Evolutionary conservation across 164 flowering plant species (phyloP).

Genomic region (Macadamia integrifolia): DNA sequence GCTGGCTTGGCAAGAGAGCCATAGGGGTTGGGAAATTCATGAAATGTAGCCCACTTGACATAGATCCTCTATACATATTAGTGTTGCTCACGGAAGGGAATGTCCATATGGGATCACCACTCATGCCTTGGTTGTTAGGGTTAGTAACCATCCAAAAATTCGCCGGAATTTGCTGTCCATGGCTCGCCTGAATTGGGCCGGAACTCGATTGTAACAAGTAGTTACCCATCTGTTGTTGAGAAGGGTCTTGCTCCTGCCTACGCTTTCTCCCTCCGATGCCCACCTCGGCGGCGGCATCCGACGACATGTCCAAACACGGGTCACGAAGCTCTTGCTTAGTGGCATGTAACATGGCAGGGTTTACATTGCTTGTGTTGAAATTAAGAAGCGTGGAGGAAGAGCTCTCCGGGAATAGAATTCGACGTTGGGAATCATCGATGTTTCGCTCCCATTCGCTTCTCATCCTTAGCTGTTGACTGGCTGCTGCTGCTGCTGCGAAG

Average conservation of each 20-base stretch:
- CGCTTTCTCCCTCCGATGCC: conserved; percentile 33
- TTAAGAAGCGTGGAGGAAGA: conserved; percentile 19
- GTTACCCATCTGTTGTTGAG: conserved; percentile 48
- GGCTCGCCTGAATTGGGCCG: conserved; percentile 42
- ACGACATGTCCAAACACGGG: conserved; percentile 31
- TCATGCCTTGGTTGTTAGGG: conserved; percentile 41
- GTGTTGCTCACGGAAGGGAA: conserved; percentile 26
- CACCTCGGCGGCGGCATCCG: conserved; percentile 31
- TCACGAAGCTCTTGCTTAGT: conserved; percentile 43
- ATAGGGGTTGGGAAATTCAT: conserved; percentile 60
- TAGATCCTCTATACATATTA: conserved; percentile 40
- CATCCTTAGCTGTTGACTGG: conserved; percentile 26
- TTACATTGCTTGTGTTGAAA: conserved; percentile 26
- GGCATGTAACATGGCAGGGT: conserved; percentile 25
- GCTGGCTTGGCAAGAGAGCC: conserved; percentile 57
- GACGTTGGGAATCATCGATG: conserved; percentile 19
- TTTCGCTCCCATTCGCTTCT: conserved; percentile 36
- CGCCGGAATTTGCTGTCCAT: conserved; percentile 56
- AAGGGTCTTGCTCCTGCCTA: conserved; percentile 33
- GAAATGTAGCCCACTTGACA: conserved; percentile 59
- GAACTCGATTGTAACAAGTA: conserved; percentile 56
- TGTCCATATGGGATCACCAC: conserved; percentile 52
- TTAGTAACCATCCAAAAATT: conserved; percentile 86
- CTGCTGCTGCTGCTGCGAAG: conserved; percentile 1
- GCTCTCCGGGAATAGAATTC: conserved; percentile 26